Conservation (phyloP, 306 rosid species). For the Cucurbita maxima region DNA sequence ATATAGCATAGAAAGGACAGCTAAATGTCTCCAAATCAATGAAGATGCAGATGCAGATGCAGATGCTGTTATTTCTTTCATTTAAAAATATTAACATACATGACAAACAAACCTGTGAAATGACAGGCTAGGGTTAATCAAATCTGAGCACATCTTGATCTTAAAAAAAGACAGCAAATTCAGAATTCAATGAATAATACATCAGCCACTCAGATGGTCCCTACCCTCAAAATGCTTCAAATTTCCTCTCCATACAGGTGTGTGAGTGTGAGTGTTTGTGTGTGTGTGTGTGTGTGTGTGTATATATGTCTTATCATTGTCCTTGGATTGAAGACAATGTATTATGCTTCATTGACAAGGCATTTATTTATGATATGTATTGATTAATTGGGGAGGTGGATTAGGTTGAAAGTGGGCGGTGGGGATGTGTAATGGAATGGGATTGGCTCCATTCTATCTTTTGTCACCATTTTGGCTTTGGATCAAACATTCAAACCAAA, state of each 20-base stretch:
- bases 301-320: not conserved
- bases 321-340: not conserved
- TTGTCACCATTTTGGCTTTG: no score
- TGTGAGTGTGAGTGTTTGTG: not conserved
- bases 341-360: not conserved
- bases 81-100: not conserved
- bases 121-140: not conserved
- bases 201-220: slow-evolving; percentile 2
- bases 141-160: not conserved
- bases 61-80: not conserved
- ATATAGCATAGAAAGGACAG: not conserved
- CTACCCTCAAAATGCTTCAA: not conserved
- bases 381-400: not conserved
- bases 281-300: not conserved
- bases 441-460: not conserved
- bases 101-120: not conserved
- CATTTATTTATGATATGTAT: not conserved
- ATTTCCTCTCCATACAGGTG: not conserved
- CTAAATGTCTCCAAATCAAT: not conserved
- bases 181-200: not conserved
- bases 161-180: not conserved
- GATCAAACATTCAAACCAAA: no score
- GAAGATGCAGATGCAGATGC: not conserved
- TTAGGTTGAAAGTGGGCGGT: slow-evolving; percentile 3
- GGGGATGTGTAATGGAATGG: not conserved